Evolutionary conservation across 306 rosid species (phyloP), one percentile per base, ranked within the genome.

Genomic region (Cucurbita ficifolia): DNA sequence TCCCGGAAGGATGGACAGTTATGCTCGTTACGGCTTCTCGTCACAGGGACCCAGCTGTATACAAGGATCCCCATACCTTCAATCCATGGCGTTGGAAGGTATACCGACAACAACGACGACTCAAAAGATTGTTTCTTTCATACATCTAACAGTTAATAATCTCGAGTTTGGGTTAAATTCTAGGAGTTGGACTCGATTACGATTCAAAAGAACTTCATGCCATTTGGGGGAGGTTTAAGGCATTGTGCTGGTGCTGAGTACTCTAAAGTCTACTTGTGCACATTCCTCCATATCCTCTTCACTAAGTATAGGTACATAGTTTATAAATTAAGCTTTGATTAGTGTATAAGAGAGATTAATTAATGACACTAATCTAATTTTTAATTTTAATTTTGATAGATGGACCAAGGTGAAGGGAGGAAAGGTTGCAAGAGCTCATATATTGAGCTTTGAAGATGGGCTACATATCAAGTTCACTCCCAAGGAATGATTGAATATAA

Each of bases 41-140:
- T 11, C 84, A 81, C 0, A 21, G 78, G 53, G 57, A 77, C 12
- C 76, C 84, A 12, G n/a, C 51, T 4, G 35, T 70, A 10, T 81
- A 67, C 10, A 50, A 77, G n/a, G 79, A 77, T 3, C 84, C 81
- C 0, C 62, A 73, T 52, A 8, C 68, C 21, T 81, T 81, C 57
- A 81, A 81, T 18, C 81, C 81, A 49, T 59, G 78, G 76, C 84
- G 84, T 4, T 81, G 81, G 81, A 51, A 77, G 79, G 81, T 73
- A 65, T 11, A 43, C 33, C 16, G 3, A 29, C 33, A 29, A 29
- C 3, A 3, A 29, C 33, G 3, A 29, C 33, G 2, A 5, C 3
- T 2, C 0, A 3, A 24, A 57, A 0, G 12, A 11, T 5, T 2
- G 5, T 24, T 17, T 0, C 2, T 14, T 2, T 29, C 11, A 49